These are phyloP conservation scores for Aureobasidium musti DNA, from an alignment of 2,329 filamentous ascomycete species.

Conservation along the genomic window DNA sequence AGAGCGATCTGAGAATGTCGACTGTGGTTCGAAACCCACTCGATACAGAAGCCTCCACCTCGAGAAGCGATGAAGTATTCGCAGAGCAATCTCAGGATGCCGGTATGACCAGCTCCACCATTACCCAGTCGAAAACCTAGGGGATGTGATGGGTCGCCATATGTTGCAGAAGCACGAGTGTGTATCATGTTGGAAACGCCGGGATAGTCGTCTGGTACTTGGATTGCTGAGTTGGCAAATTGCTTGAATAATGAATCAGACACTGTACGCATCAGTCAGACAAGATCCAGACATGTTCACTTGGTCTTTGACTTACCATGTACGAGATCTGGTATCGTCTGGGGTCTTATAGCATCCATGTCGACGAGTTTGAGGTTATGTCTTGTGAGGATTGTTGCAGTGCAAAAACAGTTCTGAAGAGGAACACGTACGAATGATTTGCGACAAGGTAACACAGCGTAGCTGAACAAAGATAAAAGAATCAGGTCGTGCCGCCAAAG, in stretches of 20 bases:
- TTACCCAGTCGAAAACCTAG: slow-evolving; percentile 35
- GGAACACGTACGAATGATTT: background rate
- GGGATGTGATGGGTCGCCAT: slow-evolving; percentile 31
- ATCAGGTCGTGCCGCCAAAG: background rate
- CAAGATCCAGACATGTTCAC: no score
- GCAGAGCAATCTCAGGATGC: slow-evolving; percentile 31
- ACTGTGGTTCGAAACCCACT: slow-evolving; percentile 35
- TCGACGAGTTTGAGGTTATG: background rate
- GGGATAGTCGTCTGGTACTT: background rate
- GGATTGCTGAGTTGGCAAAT: slow-evolving; percentile 1
- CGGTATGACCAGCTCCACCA: slow-evolving; percentile 36
- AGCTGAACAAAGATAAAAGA: background rate
- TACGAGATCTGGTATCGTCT: background rate
- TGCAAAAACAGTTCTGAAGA: no score
- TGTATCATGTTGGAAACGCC: slow-evolving; percentile 5
- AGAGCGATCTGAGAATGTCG: slow-evolving; percentile 36
- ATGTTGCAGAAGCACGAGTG: slow-evolving; percentile 16
- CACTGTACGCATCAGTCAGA: background rate
- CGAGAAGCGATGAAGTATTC: slow-evolving; percentile 31
- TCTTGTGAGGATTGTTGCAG: no score
- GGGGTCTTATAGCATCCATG: background rate
- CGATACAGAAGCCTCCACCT: slow-evolving; percentile 33
- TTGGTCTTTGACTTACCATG: background rate
- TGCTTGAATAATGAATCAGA: background rate
- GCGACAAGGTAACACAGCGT: background rate